Evolutionary conservation across 495 filamentous ascomycete species (phyloP), one percentile per base, ranked within the genome.

Genomic region (Tricharina praecox): DNA sequence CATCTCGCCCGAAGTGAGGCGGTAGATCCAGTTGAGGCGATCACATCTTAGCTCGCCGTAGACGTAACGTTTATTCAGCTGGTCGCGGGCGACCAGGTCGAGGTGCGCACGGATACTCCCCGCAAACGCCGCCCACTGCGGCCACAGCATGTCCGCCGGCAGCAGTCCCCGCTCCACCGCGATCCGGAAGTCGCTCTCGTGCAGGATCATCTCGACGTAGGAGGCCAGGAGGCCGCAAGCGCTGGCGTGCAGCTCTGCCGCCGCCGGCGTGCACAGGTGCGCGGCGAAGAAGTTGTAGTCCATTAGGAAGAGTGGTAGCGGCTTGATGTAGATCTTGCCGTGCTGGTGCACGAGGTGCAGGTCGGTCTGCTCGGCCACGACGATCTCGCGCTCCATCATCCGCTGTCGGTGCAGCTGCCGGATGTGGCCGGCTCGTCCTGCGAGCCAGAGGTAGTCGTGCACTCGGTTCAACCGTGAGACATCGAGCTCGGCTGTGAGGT

Each of bases 281-380:
- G 30, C 3, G 10, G 43, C 3, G 70, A 74, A 77, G 50, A 77
- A 74, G 2, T 43, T 52, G 11, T 56, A 36, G 0, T 55, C 61
- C 15, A 68, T 62, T 1, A 78, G 65, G 51, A 65, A 76, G 4
- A 40, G 11, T 0, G 74, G 75, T 0, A 79, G 47, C 2, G 75
- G 74, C 43, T 77, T 79, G 45, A 78, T 57, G 54, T 66, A 75
- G 18, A 78, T 68, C 1, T 55, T 46, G n/a, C 64, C 49, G 21
- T 70, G 47, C 28, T 53, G 50, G 75, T 72, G 79, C n/a, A 77
- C 62, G 0, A 77, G 66, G 48, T 80, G 75, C 7, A 77, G 56
- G 3, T 64, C 54, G 0, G 66, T 58, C 19, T 70, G 41, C 42
- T 80, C 74, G 2, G 63, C 64, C 9, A 68, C 32, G 18, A 72